Conservation (phyloP, 345 rosid genomes). For the Pistacia atlantica region DNA sequence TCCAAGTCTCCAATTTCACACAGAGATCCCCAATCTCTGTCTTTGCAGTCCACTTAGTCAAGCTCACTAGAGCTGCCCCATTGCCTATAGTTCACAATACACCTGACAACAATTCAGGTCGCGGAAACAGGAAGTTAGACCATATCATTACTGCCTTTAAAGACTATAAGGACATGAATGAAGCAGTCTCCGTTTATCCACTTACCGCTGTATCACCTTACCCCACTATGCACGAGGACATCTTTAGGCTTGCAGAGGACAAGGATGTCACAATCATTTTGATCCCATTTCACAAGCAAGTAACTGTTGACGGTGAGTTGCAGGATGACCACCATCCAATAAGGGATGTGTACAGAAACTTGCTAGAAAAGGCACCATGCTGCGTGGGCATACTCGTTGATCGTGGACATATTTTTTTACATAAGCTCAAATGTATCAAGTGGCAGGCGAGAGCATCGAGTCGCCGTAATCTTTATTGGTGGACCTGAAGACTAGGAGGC, state of each 20-base stretch:
- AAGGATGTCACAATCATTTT: constrained; percentile 24
- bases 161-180: constrained; percentile 1
- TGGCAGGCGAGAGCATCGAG: neutral
- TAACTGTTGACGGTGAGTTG: constrained; percentile 29
- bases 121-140: neutral
- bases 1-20: constrained; percentile 19
- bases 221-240: constrained; percentile 30
- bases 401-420: neutral
- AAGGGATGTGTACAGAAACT: neutral
- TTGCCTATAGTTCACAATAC: constrained; percentile 23
- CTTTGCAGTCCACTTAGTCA: constrained; percentile 24
- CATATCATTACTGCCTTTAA: constrained; percentile 30
- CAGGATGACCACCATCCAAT: constrained; percentile 7
- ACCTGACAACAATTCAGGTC: neutral
- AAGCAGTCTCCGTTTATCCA: constrained; percentile 8
- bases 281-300: constrained; percentile 27
- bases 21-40: constrained; percentile 13
- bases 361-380: constrained; percentile 7
- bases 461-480: constrained; percentile 32
- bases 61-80: constrained; percentile 28
- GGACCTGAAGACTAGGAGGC: constrained; percentile 50
- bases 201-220: constrained; percentile 15
- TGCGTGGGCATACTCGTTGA: constrained; percentile 6
- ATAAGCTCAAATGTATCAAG: neutral
- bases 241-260: constrained; percentile 29